These are phyloP conservation scores for Didymellaceae sp. DNA, from an alignment of 2,329 filamentous ascomycete species.

Conservation along the genomic window DNA sequence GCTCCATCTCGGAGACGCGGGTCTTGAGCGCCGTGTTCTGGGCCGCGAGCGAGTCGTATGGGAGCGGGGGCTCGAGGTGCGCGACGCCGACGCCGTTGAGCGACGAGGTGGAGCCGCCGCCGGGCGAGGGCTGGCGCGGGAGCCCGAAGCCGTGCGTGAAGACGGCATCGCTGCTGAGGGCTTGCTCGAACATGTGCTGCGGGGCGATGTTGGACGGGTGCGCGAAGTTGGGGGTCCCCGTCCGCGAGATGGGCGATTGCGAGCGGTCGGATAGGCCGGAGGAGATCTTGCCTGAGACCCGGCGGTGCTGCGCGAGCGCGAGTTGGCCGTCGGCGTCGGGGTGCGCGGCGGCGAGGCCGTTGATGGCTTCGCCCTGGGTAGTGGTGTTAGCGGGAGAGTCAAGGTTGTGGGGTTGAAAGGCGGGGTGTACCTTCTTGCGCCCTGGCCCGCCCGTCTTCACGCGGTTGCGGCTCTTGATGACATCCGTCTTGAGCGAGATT, in stretches of 20 bases:
- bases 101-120: slow-evolving; percentile 64
- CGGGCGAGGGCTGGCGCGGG: slow-evolving; percentile 62
- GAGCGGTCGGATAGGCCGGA: slow-evolving; percentile 77
- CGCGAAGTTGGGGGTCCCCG: slow-evolving; percentile 76
- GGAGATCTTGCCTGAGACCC: slow-evolving; percentile 72
- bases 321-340: slow-evolving; percentile 64
- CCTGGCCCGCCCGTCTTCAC: slow-evolving; percentile 87
- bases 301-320: slow-evolving; percentile 64
- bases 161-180: slow-evolving; percentile 68
- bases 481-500: slow-evolving; percentile 97
- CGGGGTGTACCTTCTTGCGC: slow-evolving; percentile 79
- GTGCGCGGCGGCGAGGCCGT: slow-evolving; percentile 64
- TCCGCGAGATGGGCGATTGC: slow-evolving; percentile 80
- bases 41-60: slow-evolving; percentile 79
- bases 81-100: slow-evolving; percentile 65
- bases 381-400: slow-evolving; percentile 14
- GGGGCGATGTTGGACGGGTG: slow-evolving; percentile 70
- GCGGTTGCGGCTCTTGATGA: slow-evolving; percentile 98
- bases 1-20: slow-evolving; percentile 89
- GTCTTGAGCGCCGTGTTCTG: slow-evolving; percentile 91
- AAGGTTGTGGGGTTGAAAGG: too few relatives aligned
- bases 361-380: slow-evolving; percentile 45
- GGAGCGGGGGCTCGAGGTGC: slow-evolving; percentile 73
- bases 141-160: slow-evolving; percentile 61
- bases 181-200: slow-evolving; percentile 79